These are phyloP conservation scores for Sindora glabra DNA, from an alignment of 306 rosid genomes.

Conservation along the genomic window DNA sequence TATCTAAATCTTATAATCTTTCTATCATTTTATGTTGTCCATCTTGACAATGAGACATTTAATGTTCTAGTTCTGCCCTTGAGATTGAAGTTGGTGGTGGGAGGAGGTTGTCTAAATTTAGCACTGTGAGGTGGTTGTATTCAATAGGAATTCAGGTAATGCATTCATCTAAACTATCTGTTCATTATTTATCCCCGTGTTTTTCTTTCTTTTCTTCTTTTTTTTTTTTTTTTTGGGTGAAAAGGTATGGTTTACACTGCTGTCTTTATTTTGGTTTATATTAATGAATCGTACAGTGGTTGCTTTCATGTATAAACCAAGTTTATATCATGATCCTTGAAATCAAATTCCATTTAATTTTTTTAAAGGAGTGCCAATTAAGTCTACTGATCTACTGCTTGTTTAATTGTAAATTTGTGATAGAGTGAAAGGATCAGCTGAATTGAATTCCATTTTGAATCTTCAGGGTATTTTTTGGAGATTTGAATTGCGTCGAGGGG, in stretches of 20 bases:
- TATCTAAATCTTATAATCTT: no score
- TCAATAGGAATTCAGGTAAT: slow-evolving; percentile 84
- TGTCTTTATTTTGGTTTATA: not conserved
- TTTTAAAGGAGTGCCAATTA: not conserved
- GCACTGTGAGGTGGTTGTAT: slow-evolving; percentile 78
- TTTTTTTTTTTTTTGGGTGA: slow-evolving; percentile 1
- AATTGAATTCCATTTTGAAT: slow-evolving; percentile 10
- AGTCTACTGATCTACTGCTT: not conserved
- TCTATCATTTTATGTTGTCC: slow-evolving; percentile 10
- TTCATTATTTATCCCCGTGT: slow-evolving; percentile 1
- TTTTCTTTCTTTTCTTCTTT: not conserved
- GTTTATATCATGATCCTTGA: not conserved
- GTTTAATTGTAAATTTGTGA: not conserved
- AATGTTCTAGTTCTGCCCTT: slow-evolving; percentile 62
- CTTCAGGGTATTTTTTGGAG: slow-evolving; percentile 90
- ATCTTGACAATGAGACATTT: slow-evolving; percentile 25
- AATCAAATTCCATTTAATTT: no score
- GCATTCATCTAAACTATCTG: not conserved
- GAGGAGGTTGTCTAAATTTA: slow-evolving; percentile 82
- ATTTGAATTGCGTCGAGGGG: slow-evolving; percentile 80
- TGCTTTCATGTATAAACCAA: not conserved
- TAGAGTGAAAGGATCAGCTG: not conserved
- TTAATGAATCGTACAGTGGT: not conserved
- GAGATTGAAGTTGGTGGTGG: slow-evolving; percentile 96
- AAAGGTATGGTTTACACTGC: no score